Evolutionary conservation across 2,329 filamentous ascomycete genomes (phyloP).

Genomic region (Cytospora piceae): DNA sequence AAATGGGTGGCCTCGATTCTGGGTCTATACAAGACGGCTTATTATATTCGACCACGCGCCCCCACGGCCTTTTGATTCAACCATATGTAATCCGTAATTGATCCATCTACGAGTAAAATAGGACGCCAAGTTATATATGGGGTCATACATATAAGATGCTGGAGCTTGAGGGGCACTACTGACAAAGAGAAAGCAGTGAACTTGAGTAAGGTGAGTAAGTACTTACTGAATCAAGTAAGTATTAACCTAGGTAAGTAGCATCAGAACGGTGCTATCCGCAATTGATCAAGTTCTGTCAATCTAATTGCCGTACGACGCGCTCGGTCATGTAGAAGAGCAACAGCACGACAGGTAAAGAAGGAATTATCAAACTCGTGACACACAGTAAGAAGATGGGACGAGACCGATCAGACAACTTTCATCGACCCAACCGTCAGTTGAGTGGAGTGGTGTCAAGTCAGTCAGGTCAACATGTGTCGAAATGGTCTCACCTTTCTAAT

Average conservation of each 20-base stretch:
- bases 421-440: too few species aligned
- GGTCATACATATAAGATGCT: background rate
- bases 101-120: background rate
- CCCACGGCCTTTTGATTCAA: background rate
- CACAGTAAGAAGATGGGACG: background rate
- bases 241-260: background rate
- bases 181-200: too few species aligned
- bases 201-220: too few species aligned
- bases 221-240: too few species aligned
- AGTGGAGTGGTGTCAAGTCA: too few species aligned
- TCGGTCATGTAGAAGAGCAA: too few species aligned
- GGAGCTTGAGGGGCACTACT: too few species aligned
- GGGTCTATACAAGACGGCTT: background rate
- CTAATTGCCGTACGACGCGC: background rate
- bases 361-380: too few species aligned
- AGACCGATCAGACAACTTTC: background rate
- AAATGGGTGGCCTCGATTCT: background rate
- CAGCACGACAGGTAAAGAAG: too few species aligned
- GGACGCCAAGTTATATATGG: background rate
- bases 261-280: background rate
- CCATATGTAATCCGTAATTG: background rate
- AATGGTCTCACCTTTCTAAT: conserved; percentile 1
- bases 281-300: conserved; percentile 14
- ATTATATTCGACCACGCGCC: background rate
- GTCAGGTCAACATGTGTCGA: background rate